Percentiles rank a stretch among this genome's conserved stretches.
Evolutionary conservation across 1,139 yeast species (phyloP).

Genomic region (Kluyveromyces marxianus): DNA sequence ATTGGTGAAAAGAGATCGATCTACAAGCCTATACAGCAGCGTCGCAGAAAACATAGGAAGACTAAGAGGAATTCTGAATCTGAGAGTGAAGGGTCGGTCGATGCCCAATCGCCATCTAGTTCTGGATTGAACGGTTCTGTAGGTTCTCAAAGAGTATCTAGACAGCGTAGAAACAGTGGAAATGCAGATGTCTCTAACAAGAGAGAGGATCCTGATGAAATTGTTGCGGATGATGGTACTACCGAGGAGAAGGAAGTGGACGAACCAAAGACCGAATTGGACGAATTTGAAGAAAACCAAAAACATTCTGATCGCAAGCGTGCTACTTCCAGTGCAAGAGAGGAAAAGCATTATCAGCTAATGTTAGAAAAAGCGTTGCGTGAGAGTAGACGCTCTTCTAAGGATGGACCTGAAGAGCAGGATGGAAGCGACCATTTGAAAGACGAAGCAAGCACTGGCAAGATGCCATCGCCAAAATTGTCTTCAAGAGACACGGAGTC

Average conservation of each 20-base stretch:
- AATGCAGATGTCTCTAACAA: neutral
- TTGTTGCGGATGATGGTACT: neutral
- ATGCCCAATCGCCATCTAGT: neutral
- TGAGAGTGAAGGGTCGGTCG: constrained; percentile 6
- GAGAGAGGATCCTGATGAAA: neutral
- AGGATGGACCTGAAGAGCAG: constrained; percentile 4
- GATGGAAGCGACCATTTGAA: constrained; percentile 5
- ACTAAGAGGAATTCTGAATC: constrained; percentile 7
- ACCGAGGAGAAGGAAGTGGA: constrained; percentile 1
- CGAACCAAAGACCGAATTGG: constrained; percentile 1
- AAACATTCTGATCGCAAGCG: constrained; percentile 15
- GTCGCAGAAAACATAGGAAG: constrained; percentile 17
- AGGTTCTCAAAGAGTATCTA: constrained; percentile 5
- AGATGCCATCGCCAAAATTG: neutral
- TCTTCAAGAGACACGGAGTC: constrained; percentile 1
- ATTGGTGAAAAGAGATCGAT: constrained; percentile 28
- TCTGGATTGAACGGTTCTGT: neutral
- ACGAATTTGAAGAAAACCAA: constrained; percentile 5
- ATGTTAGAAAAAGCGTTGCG: constrained; percentile 31
- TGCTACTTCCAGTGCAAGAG: constrained; percentile 29
- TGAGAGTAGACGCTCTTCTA: constrained; percentile 25
- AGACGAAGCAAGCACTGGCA: neutral
- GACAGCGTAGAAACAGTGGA: constrained; percentile 1
- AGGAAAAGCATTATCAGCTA: constrained; percentile 32
- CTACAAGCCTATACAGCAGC: constrained; percentile 34